Evolutionary conservation across 2,329 filamentous ascomycete species (phyloP).

Genomic region (Aspergillus sp.): DNA sequence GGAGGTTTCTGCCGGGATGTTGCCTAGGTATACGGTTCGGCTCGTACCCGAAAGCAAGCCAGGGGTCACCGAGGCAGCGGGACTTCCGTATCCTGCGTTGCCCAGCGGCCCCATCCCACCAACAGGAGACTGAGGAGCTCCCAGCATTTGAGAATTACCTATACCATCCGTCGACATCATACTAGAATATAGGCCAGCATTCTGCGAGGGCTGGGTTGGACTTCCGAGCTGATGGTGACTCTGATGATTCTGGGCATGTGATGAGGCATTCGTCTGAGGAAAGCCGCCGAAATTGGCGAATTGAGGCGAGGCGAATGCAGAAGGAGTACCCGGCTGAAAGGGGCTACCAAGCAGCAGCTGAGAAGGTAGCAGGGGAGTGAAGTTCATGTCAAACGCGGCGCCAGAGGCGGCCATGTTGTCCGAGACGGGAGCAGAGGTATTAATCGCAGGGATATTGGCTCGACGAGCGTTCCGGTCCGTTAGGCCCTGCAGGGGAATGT

Average conservation of each 20-base stretch:
- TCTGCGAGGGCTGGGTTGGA: slow-evolving; percentile 70
- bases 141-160: slow-evolving; percentile 76
- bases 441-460: slow-evolving; percentile 84
- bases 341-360: slow-evolving; percentile 93
- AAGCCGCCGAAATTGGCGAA: slow-evolving; percentile 84
- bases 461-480: slow-evolving; percentile 83
- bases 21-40: slow-evolving; percentile 94
- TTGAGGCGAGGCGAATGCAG: slow-evolving; percentile 84
- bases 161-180: slow-evolving; percentile 85
- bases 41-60: slow-evolving; percentile 86
- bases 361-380: slow-evolving; percentile 91
- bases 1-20: slow-evolving; percentile 95
- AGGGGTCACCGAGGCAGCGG: slow-evolving; percentile 74
- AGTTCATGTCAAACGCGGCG: slow-evolving; percentile 95
- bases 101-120: slow-evolving; percentile 68
- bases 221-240: slow-evolving; percentile 68
- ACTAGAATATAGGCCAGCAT: slow-evolving; percentile 76
- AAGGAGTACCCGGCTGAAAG: slow-evolving; percentile 92
- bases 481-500: slow-evolving; percentile 69
- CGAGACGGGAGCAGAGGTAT: slow-evolving; percentile 67
- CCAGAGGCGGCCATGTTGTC: slow-evolving; percentile 83
- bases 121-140: slow-evolving; percentile 81
- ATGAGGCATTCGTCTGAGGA: slow-evolving; percentile 59
- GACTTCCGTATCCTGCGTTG: slow-evolving; percentile 61
- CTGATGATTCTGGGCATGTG: slow-evolving; percentile 58